Conservation (phyloP, 139 green algal species). For the Pleodorina starrii region DNA sequence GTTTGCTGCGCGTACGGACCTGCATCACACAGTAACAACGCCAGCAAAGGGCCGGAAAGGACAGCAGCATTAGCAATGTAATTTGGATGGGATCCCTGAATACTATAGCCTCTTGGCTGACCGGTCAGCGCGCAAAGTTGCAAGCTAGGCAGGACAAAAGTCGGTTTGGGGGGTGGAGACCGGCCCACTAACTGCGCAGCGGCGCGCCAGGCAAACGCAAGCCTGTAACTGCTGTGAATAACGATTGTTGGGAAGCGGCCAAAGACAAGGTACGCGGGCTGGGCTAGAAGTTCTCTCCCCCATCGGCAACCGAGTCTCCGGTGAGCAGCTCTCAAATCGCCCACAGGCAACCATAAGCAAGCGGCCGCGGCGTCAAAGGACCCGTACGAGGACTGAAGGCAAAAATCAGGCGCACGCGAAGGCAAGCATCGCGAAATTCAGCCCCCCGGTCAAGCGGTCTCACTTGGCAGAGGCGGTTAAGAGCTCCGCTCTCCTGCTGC, state of each 20-base stretch:
- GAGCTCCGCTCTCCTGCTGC: neutral
- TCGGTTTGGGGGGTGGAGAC: constrained; percentile 18
- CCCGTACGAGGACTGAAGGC: neutral
- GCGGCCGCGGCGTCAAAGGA: neutral
- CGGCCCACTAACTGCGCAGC: neutral
- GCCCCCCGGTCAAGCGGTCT: constrained; percentile 25
- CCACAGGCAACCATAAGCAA: neutral
- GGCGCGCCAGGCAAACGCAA: neutral
- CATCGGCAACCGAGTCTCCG: constrained; percentile 38
- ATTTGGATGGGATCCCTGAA: neutral
- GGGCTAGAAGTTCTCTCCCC: neutral
- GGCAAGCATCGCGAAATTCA: neutral
- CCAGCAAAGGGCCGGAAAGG: neutral
- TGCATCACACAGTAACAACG: constrained; percentile 32
- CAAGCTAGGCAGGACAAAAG: constrained; percentile 22
- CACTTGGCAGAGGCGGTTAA: constrained; percentile 36
- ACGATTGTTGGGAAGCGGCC: neutral
- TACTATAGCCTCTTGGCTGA: neutral
- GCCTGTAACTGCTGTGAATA: neutral
- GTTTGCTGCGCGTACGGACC: constrained; percentile 14
- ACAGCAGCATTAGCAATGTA: neutral
- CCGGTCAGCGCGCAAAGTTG: neutral
- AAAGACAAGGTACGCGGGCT: neutral
- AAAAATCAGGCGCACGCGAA: neutral
- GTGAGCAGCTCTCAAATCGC: neutral